Evolutionary conservation across 257 asterid genomes (phyloP), one percentile per base, ranked within the genome.

Genomic region (Solanum paucissectum): DNA sequence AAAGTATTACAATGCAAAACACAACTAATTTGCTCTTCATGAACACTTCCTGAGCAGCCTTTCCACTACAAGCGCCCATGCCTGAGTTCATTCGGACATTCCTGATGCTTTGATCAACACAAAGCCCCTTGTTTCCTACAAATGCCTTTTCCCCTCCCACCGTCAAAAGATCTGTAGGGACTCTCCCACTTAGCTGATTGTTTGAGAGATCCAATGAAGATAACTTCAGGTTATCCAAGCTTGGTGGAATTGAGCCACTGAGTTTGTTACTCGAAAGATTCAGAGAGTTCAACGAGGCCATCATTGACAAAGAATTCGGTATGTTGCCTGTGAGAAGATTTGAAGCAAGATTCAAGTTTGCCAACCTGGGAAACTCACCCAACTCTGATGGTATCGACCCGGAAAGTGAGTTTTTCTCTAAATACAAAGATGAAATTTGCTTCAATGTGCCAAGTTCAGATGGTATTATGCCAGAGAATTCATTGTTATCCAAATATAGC

Each of bases 401-500:
- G 7, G 75, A 86, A 11, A 88, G 29, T 3, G 34, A 25, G 52
- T 88, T 88, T 38, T 52, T 81, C 34, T 76, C 77, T 49, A 88
- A 76, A 20, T 77, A 83, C 87, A 88, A 77, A 14, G 49, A 66
- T 32, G 34, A 44, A 27, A 88, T 72, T 81, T 86, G 72, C 52
- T 79, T 88, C 33, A 86, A 66, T 3, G 60, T 27, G 13, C 88
- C 87, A 40, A 88, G 69, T 44, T 85, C 71, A 23, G 75, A 23
- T 18, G 90, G 90, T 9, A 88, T 20, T 37, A 25, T 69, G 7
- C 90, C 90, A 12, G 90, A 88, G 74, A 88, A 88, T 2, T 85
- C 86, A 85, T 88, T 88, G 77, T 88, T 55, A 37, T 79, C 87
- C 62, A 85, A 66, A 66, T 85, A 52, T 7, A 88, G 46, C n/a